Percentiles rank a stretch among this genome's conserved stretches.
Evolutionary conservation across 2,329 filamentous ascomycete genomes (phyloP).

Genomic region (Cladosporium sp.): DNA sequence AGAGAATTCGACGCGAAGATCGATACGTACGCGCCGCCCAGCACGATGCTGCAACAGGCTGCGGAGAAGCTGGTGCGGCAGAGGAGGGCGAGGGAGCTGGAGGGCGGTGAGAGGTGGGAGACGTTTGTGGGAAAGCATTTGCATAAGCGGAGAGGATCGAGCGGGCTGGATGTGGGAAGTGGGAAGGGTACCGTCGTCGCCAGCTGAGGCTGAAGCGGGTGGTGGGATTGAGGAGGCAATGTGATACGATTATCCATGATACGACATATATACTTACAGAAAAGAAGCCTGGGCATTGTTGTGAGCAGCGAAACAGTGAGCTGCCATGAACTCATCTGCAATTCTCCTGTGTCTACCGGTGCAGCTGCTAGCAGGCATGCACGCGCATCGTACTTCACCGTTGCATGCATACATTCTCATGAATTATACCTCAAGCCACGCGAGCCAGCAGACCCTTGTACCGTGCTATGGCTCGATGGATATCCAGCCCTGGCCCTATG

Average conservation of each 20-base stretch:
- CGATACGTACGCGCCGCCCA: constrained; percentile 49
- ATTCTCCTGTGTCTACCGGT: too few relatives aligned
- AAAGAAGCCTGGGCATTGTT: neutral
- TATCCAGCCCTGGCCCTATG: too few relatives aligned
- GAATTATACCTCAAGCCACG: too few relatives aligned
- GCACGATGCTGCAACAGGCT: constrained; percentile 47
- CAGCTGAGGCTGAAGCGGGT: neutral
- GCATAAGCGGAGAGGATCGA: neutral
- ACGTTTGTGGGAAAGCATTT: constrained; percentile 34
- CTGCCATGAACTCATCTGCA: neutral
- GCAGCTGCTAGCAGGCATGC: too few relatives aligned
- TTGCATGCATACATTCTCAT: neutral
- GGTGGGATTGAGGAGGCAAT: neutral
- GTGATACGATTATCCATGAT: neutral
- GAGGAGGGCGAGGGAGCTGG: constrained; percentile 45
- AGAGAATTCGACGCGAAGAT: constrained; percentile 41
- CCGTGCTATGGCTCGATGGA: too few relatives aligned
- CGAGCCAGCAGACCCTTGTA: too few relatives aligned
- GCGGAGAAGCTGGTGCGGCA: constrained; percentile 53
- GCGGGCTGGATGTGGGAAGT: neutral
- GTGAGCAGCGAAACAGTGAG: neutral
- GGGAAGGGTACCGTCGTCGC: neutral
- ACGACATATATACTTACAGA: neutral
- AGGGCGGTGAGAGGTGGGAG: constrained; percentile 38
- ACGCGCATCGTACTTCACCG: too few relatives aligned